Evolutionary conservation across 2,329 filamentous ascomycete genomes (phyloP).

Genomic region (Cadophora sp.): DNA sequence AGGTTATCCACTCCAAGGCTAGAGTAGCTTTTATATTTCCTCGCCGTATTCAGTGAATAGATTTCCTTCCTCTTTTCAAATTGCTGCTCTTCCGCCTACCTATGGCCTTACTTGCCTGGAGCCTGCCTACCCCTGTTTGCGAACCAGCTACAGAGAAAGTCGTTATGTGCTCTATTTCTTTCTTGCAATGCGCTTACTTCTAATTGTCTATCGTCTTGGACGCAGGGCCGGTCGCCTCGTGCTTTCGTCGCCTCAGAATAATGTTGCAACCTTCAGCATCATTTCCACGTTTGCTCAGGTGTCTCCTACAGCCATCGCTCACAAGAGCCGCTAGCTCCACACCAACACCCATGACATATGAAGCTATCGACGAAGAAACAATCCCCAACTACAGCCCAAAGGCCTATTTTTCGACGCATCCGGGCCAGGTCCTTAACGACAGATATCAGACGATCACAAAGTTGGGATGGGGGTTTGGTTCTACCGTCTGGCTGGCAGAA

Average conservation of each 20-base stretch:
- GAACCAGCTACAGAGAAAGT: no score
- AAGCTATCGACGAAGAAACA: slow-evolving; percentile 14
- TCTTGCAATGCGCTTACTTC: not conserved
- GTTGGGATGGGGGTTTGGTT: slow-evolving; percentile 8
- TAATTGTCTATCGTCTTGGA: not conserved
- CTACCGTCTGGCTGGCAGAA: slow-evolving; percentile 13
- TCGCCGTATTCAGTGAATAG: no score
- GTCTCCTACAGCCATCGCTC: slow-evolving; percentile 12
- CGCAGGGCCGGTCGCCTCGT: not conserved
- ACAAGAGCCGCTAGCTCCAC: not conserved
- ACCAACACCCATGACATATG: not conserved
- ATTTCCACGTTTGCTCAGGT: not conserved
- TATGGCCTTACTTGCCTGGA: no score
- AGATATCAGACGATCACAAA: slow-evolving; percentile 16
- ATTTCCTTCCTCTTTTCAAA: no score
- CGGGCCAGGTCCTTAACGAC: not conserved
- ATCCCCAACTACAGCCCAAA: slow-evolving; percentile 2
- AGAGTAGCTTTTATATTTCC: no score
- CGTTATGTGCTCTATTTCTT: no score
- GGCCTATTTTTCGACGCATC: slow-evolving; percentile 9
- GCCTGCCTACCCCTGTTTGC: no score
- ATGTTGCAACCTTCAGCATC: not conserved
- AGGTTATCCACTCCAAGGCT: no score
- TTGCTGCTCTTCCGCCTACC: no score
- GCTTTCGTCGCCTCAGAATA: not conserved